Conservation (phyloP, 2,329 filamentous ascomycete species). For the Fusarium coicis region DNA sequence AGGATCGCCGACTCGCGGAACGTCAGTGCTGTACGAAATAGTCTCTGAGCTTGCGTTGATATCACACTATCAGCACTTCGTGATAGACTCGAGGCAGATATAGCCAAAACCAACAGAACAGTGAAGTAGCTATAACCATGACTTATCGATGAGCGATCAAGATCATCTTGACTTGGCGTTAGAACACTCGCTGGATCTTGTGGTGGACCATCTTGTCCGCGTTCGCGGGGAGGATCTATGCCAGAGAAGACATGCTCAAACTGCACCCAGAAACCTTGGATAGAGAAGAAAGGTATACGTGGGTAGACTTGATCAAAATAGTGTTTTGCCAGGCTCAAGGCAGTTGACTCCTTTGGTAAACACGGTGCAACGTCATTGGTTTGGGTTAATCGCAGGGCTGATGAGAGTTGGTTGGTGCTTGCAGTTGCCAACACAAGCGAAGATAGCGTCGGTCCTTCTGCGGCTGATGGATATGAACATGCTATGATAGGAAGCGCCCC, state of each 20-base stretch:
- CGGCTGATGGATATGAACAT: neutral
- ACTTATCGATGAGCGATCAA: neutral
- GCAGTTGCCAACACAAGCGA: slow-evolving; percentile 4
- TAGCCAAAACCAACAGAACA: neutral
- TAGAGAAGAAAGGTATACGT: slow-evolving; percentile 15
- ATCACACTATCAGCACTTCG: slow-evolving; percentile 12
- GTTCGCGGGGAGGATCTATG: neutral
- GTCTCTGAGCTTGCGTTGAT: neutral
- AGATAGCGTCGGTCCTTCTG: neutral
- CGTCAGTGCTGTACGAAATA: neutral
- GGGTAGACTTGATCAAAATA: slow-evolving; percentile 7
- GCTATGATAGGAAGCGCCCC: slow-evolving; percentile 3
- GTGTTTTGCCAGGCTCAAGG: neutral
- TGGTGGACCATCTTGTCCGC: neutral
- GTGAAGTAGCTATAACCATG: slow-evolving; percentile 7
- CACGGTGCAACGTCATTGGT: neutral
- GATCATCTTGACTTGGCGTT: neutral
- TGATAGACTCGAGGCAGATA: slow-evolving; percentile 10
- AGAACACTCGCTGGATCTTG: neutral
- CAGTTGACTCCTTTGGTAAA: neutral
- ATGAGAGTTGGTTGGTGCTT: slow-evolving; percentile 4
- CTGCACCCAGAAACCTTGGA: slow-evolving; percentile 12
- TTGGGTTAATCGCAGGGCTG: neutral
- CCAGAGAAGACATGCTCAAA: slow-evolving; percentile 16
- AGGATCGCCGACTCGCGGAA: slow-evolving; percentile 2